Base-by-base conservation (phyloP, 306 rosid species). In the Cucumis melo region DNA sequence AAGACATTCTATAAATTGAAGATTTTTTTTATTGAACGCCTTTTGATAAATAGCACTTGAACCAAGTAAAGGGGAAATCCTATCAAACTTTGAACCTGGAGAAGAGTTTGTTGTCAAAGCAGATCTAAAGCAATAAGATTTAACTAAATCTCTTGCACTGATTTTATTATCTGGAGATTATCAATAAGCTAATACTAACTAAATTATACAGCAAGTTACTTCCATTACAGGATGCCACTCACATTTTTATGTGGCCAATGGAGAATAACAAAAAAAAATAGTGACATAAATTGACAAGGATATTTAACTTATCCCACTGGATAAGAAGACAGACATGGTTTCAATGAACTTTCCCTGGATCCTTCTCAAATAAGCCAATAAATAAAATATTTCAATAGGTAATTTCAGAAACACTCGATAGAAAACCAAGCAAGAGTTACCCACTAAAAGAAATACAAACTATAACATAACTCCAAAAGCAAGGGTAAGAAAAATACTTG, bases 401-500 rank as follows among this genome's bases (percentile, higher is more conserved):
- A 20, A 20, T 51, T 10, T 68, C 11, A 10, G 19, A 68, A 50
- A 46, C 21, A 29, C 29, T 72, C 46, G 60, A 53, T 10, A 19
- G 2, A 50, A 55, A 55, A 17, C 11, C 34, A 74, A 71, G 13
- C 3, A 23, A 32, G 51, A 56, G 42, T 24, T 27, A 6, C 27
- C 38, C 65, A 53, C 15, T 50, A 62, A 24, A 76, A 64, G 41
- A 71, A 50, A 46, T 13, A 72, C 54, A 44, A 42, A 68, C 36
- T 38, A 38, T 2, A 42, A 9, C 24, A 42, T 19, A 67, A 67
- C n/a, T 67, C 27, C 44, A 50, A 42, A 59, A 78, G 34, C 78
- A 62, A n/a, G 50, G 64, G 68, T 78, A 62, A 77, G 78, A 84
- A 77, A 68, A 80, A 81, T 92, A 94, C 99, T 94, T 94, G 82